These are phyloP conservation scores for Dalbergia oliveri DNA, from an alignment of 306 rosid genomes.

Conservation along the genomic window DNA sequence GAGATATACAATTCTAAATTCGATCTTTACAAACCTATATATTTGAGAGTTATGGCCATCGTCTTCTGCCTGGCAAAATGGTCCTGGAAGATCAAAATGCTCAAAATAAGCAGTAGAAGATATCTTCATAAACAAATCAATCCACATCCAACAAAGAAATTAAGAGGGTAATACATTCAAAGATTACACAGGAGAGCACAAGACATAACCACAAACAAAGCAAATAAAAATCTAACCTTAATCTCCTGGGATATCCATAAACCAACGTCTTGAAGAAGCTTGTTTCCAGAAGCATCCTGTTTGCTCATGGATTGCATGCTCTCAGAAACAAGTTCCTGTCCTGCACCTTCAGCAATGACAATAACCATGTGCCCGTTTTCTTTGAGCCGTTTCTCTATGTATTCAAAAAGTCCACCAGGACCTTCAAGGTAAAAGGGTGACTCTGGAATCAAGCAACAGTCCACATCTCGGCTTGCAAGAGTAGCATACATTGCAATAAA, in stretches of 20 bases:
- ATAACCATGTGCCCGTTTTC: slow-evolving; percentile 97
- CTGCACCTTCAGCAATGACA: slow-evolving; percentile 99
- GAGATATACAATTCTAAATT: slow-evolving; percentile 8
- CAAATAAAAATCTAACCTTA: slow-evolving; percentile 58
- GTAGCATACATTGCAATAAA: slow-evolving; percentile 96
- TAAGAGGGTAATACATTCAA: slow-evolving; percentile 14
- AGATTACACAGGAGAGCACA: not conserved
- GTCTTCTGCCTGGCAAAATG: slow-evolving; percentile 65
- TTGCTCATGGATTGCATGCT: slow-evolving; percentile 51
- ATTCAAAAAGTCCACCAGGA: slow-evolving; percentile 88
- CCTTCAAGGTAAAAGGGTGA: slow-evolving; percentile 95
- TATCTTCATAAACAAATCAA: slow-evolving; percentile 15
- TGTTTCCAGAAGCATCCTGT: slow-evolving; percentile 95
- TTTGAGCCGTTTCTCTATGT: slow-evolving; percentile 71
- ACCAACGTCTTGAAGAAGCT: slow-evolving; percentile 90
- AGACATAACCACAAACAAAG: slow-evolving; percentile 18
- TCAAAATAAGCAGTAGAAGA: slow-evolving; percentile 1
- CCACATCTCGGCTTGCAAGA: slow-evolving; percentile 97
- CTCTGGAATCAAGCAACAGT: slow-evolving; percentile 98
- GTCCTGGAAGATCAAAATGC: slow-evolving; percentile 64
- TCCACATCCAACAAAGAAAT: slow-evolving; percentile 11
- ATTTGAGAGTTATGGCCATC: slow-evolving; percentile 77
- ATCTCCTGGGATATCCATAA: slow-evolving; percentile 86
- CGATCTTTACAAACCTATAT: slow-evolving; percentile 71
- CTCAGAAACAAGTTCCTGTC: slow-evolving; percentile 84